Base-by-base conservation (phyloP, 441 rosid genomes). In the Erodium chrysanthum region DNA sequence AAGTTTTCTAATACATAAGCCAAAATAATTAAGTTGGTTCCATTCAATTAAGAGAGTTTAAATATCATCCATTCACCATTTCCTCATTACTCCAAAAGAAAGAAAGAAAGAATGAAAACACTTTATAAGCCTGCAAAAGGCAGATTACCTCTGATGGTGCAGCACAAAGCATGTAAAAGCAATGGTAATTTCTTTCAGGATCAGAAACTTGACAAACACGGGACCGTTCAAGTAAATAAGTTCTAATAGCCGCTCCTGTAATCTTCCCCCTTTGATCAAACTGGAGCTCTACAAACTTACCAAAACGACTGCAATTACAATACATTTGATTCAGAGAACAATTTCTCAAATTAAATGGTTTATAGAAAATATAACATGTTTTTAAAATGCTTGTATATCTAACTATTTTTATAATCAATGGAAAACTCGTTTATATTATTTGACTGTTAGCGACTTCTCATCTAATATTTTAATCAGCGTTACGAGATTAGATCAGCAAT, bases 161-260 rank as follows among this genome's bases (percentile, higher is more conserved):
- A 69, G 89, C 85, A 68, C 94, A 88, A 73, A 88, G 88, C 90
- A 88, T 86, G 77, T 88, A 88, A 77, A 88, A 88, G 83, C 91
- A 88, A 77, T 86, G 91, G 71, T 88, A 88, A 75, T 88, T 88
- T 82, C 94, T 82, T 80, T 88, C 94, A 17, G 91, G 94, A 81
- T 88, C 91, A 66, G 94, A 88, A 27, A 86, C 85, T 83, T 88
- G 94, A 73, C 94, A 88, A 79, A 88, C 94, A 22, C 91, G 86
- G 0, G 91, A 88, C 54, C 94, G 80, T 77, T 88, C 94, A 48
- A 88, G 78, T 75, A 88, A 71, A 81, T 88, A 86, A 70, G 94
- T 88, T 75, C 94, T 81, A 64, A 88, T 82, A 59, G 94, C 94
- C 67, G 94, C 94, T 72, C 94, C 94, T 0, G 91, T 84, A 71